Evolutionary conservation across 257 asterid species (phyloP).

Genomic region (Penstemon newberryi): DNA sequence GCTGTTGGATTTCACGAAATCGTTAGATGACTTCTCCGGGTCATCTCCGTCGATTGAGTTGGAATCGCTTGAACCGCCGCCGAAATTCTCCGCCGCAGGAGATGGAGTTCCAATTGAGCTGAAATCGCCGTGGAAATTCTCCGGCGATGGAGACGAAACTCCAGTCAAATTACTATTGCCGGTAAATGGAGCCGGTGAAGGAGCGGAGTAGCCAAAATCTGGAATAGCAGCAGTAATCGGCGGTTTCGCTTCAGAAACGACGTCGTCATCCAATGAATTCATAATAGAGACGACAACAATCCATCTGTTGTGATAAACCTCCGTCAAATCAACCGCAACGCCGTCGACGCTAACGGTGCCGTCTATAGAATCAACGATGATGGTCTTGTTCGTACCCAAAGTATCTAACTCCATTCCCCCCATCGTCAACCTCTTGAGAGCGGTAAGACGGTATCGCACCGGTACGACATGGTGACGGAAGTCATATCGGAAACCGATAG

Average conservation of each 20-base stretch:
- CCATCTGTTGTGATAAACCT: constrained; percentile 70
- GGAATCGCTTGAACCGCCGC: not conserved
- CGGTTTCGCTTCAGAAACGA: constrained; percentile 12
- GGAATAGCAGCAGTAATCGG: not conserved
- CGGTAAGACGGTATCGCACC: constrained; percentile 40
- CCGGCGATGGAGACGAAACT: constrained; percentile 15
- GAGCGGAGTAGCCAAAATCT: not conserved
- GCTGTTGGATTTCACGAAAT: constrained; percentile 12
- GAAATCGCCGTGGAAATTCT: not conserved
- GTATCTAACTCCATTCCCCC: constrained; percentile 38
- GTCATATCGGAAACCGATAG: constrained; percentile 53
- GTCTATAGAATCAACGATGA: constrained; percentile 33
- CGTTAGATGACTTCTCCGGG: not conserved
- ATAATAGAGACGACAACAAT: constrained; percentile 50
- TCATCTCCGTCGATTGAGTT: not conserved
- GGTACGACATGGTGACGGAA: constrained; percentile 66
- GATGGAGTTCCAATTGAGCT: constrained; percentile 3
- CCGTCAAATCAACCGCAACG: constrained; percentile 39
- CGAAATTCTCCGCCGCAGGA: not conserved
- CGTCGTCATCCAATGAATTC: constrained; percentile 50
- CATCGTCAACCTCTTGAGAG: constrained; percentile 25
- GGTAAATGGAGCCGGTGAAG: constrained; percentile 28
- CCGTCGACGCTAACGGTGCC: constrained; percentile 51
- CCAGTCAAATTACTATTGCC: not conserved
- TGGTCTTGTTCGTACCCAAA: constrained; percentile 48